These are phyloP conservation scores for Moesziomyces globuligerus DNA, from an alignment of 1,284 basidiomycete species.

Conservation along the genomic window DNA sequence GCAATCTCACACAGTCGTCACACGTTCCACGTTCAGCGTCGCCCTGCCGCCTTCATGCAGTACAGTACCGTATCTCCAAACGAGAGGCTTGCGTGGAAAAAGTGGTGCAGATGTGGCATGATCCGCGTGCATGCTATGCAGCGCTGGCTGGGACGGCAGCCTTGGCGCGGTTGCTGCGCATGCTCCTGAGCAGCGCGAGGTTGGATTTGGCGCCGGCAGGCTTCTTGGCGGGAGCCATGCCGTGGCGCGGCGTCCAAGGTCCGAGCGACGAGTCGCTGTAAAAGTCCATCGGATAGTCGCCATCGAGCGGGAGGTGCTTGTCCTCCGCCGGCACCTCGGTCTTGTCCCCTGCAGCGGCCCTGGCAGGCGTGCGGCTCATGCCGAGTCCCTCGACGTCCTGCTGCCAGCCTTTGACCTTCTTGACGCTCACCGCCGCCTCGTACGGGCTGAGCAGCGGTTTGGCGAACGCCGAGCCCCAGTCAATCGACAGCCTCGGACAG, in stretches of 20 bases:
- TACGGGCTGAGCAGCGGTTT: conserved; percentile 91
- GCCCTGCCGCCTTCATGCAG: too few relatives aligned
- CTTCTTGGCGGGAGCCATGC: conserved; percentile 57
- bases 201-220: conserved; percentile 43
- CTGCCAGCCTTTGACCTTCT: conserved; percentile 76
- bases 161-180: conserved; percentile 25
- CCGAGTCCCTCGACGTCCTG: conserved; percentile 58
- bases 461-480: conserved; percentile 87
- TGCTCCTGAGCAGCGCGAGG: conserved; percentile 49
- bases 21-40: too few relatives aligned
- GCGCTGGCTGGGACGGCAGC: background rate
- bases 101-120: too few relatives aligned
- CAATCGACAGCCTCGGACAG: conserved; percentile 93
- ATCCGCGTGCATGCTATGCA: too few relatives aligned
- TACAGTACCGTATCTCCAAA: too few relatives aligned
- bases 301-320: conserved; percentile 61
- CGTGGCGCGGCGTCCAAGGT: conserved; percentile 69
- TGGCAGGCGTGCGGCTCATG: conserved; percentile 66
- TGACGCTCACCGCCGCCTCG: conserved; percentile 88
- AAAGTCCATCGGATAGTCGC: conserved; percentile 93
- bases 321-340: conserved; percentile 17
- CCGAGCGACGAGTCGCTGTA: conserved; percentile 79
- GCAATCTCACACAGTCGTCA: background rate
- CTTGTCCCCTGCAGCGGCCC: background rate
- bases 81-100: too few relatives aligned